Evolutionary conservation across 2,329 filamentous ascomycete genomes (phyloP).

Genomic region (Davidsoniella virescens): DNA sequence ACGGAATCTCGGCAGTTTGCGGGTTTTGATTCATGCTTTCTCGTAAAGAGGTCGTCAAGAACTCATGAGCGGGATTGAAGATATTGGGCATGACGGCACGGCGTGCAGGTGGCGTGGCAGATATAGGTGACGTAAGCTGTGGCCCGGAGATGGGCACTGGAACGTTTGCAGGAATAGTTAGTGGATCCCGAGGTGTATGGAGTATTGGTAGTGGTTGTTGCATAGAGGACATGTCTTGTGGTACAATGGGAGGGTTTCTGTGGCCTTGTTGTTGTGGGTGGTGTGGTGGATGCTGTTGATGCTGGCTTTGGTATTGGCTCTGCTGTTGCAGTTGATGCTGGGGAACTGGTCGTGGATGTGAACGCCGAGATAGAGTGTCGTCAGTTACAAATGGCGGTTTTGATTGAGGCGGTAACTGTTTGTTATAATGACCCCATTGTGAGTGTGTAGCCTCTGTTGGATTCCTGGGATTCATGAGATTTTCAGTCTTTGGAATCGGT

Average conservation of each 20-base stretch:
- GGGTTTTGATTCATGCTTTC: not conserved
- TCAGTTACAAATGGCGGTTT: not conserved
- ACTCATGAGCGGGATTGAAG: slow-evolving; percentile 11
- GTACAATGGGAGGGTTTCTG: not conserved
- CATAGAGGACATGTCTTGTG: not conserved
- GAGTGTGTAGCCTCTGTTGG: not conserved
- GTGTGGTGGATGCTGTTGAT: not conserved
- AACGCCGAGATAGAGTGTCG: not conserved
- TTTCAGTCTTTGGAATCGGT: no score
- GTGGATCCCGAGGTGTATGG: no score
- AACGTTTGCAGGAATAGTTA: not conserved
- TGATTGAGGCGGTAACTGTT: not conserved
- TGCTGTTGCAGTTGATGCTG: not conserved
- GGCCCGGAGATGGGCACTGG: not conserved
- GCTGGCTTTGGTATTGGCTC: not conserved
- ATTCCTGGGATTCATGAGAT: no score
- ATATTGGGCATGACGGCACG: slow-evolving; percentile 10
- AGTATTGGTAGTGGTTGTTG: not conserved
- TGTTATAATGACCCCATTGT: not conserved
- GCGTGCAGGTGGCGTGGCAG: slow-evolving; percentile 1
- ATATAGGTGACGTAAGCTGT: slow-evolving; percentile 4
- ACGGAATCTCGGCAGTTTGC: not conserved
- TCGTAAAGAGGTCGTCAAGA: slow-evolving; percentile 5
- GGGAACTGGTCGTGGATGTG: not conserved
- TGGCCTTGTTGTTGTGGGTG: not conserved